A percentile compares a stretch with the other conserved stretches of the same genome.
phyloP scores from a whole-genome alignment of 2,329 filamentous ascomycete species.

The Ceratocystis smalleyi region DNA sequence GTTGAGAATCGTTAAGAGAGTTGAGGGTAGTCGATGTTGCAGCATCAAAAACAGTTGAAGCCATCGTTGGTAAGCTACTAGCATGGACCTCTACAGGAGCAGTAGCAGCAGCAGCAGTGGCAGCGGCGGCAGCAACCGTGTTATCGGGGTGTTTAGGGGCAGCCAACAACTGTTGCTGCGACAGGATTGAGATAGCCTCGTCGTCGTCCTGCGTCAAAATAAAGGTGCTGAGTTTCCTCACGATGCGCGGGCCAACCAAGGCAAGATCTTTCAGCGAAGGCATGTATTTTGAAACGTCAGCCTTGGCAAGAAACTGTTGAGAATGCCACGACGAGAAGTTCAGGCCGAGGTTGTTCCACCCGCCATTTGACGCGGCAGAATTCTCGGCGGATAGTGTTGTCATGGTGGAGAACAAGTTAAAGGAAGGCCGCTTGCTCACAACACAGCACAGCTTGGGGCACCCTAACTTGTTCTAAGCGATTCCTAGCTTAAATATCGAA shows the following conservation, averaged over 20 bases:
- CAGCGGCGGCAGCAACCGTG: neutral
- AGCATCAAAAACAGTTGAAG: neutral
- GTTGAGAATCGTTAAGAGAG: neutral
- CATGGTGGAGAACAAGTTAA: neutral
- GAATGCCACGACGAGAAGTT: conserved; percentile 37
- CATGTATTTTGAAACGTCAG: conserved; percentile 43
- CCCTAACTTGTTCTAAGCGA: neutral
- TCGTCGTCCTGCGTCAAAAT: conserved; percentile 26
- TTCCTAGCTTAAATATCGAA: neutral
- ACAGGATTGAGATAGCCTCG: conserved; percentile 15
- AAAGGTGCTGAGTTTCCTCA: conserved; percentile 52
- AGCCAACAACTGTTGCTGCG: conserved; percentile 2
- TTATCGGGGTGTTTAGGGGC: neutral
- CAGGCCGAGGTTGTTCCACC: neutral
- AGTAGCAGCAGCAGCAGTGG: neutral
- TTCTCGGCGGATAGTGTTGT: neutral
- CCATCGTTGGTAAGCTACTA: neutral
- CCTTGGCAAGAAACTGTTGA: conserved; percentile 22
- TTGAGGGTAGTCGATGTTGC: conserved; percentile 9
- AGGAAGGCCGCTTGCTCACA: neutral
- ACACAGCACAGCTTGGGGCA: neutral
- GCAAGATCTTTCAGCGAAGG: conserved; percentile 55
- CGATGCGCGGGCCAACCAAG: conserved; percentile 52
- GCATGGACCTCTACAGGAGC: neutral
- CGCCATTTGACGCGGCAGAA: neutral